A percentile compares a stretch with the other conserved stretches of the same genome.
phyloP scores from a whole-genome alignment of 768 basidiomycete genomes.

The Gyrodon lividus region DNA sequence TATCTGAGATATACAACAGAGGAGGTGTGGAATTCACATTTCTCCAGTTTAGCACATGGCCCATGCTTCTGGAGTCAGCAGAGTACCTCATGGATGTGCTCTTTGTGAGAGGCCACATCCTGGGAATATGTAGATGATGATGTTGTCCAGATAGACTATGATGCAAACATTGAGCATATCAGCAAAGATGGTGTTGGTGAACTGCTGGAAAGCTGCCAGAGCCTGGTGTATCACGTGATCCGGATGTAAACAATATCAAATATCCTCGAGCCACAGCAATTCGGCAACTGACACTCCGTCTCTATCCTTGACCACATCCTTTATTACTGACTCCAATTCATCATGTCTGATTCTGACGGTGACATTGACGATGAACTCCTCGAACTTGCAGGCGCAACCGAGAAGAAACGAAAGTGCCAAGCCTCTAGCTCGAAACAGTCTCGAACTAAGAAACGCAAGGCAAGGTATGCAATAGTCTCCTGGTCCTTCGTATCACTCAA shows the following conservation, averaged over 20 bases:
- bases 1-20: too few relatives aligned
- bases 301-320: neutral
- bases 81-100: too few relatives aligned
- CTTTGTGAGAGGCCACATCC: too few relatives aligned
- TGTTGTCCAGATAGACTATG: too few relatives aligned
- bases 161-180: too few relatives aligned
- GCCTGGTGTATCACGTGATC: too few relatives aligned
- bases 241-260: constrained; percentile 22
- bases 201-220: too few relatives aligned
- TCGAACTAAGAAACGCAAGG: constrained; percentile 66
- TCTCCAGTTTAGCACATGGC: too few relatives aligned
- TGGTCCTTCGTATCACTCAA: neutral
- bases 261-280: neutral
- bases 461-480: constrained; percentile 52
- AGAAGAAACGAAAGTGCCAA: constrained; percentile 65
- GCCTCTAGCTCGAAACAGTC: constrained; percentile 43
- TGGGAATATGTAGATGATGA: too few relatives aligned
- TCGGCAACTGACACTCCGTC: neutral
- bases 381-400: constrained; percentile 69
- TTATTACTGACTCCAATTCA: neutral
- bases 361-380: constrained; percentile 72
- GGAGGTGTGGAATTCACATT: too few relatives aligned
- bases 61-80: too few relatives aligned
- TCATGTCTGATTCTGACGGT: constrained; percentile 52
- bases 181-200: too few relatives aligned